Percentiles rank a stretch among this genome's conserved stretches.
phyloP scores from a whole-genome alignment of 1,284 basidiomycete genomes.

The Pholiota adiposa region DNA sequence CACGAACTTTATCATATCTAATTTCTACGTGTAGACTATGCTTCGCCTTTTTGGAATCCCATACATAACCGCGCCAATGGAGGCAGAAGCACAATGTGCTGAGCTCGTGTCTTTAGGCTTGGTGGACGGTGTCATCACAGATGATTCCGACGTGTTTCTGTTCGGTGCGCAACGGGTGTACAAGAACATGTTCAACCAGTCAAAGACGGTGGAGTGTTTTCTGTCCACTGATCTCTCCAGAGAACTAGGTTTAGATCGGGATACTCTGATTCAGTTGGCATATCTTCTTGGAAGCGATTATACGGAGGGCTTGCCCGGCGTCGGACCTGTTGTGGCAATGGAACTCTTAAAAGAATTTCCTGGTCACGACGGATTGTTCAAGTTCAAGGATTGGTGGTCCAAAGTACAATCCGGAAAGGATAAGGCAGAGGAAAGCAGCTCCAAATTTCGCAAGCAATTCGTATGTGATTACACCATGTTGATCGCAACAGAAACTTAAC shows the following conservation, averaged over 20 bases:
- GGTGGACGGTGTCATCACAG: conserved; percentile 98
- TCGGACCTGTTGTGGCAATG: conserved; percentile 97
- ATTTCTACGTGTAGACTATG: conserved; percentile 61
- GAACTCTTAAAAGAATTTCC: conserved; percentile 93
- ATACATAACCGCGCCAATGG: conserved; percentile 98
- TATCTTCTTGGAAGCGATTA: conserved; percentile 98
- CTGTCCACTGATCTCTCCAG: conserved; percentile 83
- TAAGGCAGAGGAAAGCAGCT: conserved; percentile 67
- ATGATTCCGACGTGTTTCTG: conserved; percentile 98
- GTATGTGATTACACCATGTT: conserved; percentile 51
- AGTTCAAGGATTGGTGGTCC: conserved; percentile 95
- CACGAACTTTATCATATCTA: not conserved
- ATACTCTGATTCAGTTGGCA: conserved; percentile 87
- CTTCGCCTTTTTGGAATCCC: conserved; percentile 96
- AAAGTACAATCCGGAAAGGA: conserved; percentile 94
- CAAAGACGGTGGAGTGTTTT: conserved; percentile 98
- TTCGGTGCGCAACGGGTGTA: conserved; percentile 94
- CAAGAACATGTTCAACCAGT: conserved; percentile 99
- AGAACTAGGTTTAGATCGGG: conserved; percentile 88
- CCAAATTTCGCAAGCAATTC: conserved; percentile 83
- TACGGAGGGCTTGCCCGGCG: conserved; percentile 92
- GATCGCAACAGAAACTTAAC: not conserved
- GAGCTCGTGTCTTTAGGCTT: conserved; percentile 85
- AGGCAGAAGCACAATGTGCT: conserved; percentile 99
- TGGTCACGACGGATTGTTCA: conserved; percentile 79